These are phyloP conservation scores for Oropetium thomaeum DNA, from an alignment of 176 grass and related monocot genomes.

Conservation along the genomic window DNA sequence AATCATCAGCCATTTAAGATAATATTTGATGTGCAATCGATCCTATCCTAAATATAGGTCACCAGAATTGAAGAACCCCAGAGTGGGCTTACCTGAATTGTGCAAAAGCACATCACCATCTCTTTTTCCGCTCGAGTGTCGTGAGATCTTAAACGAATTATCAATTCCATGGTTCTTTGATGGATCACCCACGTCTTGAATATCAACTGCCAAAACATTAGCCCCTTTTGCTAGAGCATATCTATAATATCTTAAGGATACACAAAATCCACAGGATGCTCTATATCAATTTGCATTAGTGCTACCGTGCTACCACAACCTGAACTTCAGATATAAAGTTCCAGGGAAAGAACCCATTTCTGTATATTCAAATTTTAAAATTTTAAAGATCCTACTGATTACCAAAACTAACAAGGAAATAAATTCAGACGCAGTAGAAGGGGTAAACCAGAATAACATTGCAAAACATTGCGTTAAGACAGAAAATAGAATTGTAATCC, in stretches of 20 bases:
- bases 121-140: constrained; percentile 62
- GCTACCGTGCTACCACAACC: neutral
- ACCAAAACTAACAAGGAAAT: neutral
- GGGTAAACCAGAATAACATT: neutral
- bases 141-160: constrained; percentile 54
- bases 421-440: neutral
- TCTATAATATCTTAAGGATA: constrained; percentile 67
- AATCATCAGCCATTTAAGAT: neutral
- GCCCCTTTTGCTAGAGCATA: constrained; percentile 85
- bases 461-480: neutral
- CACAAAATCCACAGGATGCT: constrained; percentile 7
- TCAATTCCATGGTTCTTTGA: constrained; percentile 27
- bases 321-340: neutral
- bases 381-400: neutral
- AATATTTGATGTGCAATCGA: neutral
- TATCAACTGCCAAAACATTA: constrained; percentile 62
- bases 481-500: neutral
- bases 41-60: neutral
- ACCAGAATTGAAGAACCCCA: neutral
- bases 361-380: neutral
- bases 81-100: constrained; percentile 25
- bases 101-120: constrained; percentile 34
- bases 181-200: constrained; percentile 45
- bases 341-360: neutral
- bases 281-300: neutral